Conservation (phyloP, 345 rosid species). For the Hibiscus syriacus region DNA sequence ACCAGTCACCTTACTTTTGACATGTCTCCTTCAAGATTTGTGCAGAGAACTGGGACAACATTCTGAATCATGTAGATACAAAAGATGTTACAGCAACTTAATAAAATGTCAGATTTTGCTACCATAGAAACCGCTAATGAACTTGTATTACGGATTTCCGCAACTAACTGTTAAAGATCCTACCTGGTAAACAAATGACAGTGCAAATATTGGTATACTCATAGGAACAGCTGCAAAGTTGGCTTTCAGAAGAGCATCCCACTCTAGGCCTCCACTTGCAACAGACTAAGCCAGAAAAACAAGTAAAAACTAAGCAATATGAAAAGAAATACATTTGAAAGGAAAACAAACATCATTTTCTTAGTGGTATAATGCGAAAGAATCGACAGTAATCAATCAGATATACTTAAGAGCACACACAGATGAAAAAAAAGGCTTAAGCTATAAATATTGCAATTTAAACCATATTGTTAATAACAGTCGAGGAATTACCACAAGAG, state of each 20-base stretch:
- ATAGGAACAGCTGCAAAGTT: conserved; percentile 89
- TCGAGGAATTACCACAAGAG: conserved; percentile 61
- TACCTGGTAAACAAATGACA: conserved; percentile 95
- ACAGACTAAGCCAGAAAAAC: conserved; percentile 44
- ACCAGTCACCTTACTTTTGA: conserved; percentile 82
- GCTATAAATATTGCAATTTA: background rate
- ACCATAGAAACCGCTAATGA: too few species aligned
- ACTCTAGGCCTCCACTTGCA: conserved; percentile 67
- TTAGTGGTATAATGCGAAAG: background rate
- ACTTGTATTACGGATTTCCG: too few species aligned
- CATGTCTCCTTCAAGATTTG: conserved; percentile 91
- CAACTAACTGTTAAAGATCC: conserved; percentile 10
- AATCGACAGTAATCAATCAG: background rate
- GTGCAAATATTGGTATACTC: conserved; percentile 95
- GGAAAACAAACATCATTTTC: background rate
- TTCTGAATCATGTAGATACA: conserved; percentile 44
- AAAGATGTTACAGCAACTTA: conserved; percentile 11
- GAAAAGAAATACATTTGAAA: background rate
- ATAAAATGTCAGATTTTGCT: conserved; percentile 6
- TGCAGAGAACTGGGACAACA: conserved; percentile 88
- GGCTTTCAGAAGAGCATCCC: conserved; percentile 73
- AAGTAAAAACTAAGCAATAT: background rate
- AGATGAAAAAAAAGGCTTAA: background rate
- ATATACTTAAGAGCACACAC: background rate
- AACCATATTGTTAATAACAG: background rate